Evolutionary conservation across 208 protist genomes (phyloP), one percentile per base, ranked within the genome.

Genomic region (Strigomonas culicis): DNA sequence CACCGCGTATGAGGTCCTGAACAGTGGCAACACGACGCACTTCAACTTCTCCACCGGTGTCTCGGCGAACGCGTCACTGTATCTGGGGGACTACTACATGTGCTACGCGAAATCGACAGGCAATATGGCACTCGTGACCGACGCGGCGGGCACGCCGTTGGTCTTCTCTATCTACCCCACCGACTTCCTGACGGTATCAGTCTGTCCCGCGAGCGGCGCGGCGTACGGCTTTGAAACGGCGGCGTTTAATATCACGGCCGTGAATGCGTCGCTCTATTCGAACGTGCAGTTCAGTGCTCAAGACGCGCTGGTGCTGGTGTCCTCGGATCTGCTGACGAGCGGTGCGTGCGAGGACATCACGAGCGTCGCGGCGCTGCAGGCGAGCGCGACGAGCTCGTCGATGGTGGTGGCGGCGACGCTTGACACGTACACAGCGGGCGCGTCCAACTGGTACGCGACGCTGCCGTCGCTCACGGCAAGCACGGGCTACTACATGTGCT

Each of bases 121-220:
- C 59, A 39, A 50, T 27, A 92, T 86, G 65, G 82, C 82, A 17
- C 59, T 91, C 30, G 77, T 92, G 19, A 67, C 76, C 13, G 71
- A 79, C 63, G 68, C 65, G 44, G 50, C 57, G 31, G 77, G 69
- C 32, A 63, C 59, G 15, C 64, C 49, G 22, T 52, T 71, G 8
- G 80, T 66, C 57, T 95, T 95, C 53, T 85, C 83, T 28, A 86
- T 95, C 56, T 92, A 91, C 73, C 86, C 89, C 0, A 66, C 62
- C 2, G 74, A 77, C 30, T 43, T 74, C 7, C 62, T 86, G n/a
- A 83, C 75, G 24, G 61, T 58, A 0, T 56, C 34, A 4, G 64
- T 63, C 39, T 85, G 73, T 44, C 72, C 73, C n/a, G 52, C 70
- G 2, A 63, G 34, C 65, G 59, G 28, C 59, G 28, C 66, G 56